Base-by-base conservation (phyloP, 257 asterid genomes). In the Forsythia viridissima region DNA sequence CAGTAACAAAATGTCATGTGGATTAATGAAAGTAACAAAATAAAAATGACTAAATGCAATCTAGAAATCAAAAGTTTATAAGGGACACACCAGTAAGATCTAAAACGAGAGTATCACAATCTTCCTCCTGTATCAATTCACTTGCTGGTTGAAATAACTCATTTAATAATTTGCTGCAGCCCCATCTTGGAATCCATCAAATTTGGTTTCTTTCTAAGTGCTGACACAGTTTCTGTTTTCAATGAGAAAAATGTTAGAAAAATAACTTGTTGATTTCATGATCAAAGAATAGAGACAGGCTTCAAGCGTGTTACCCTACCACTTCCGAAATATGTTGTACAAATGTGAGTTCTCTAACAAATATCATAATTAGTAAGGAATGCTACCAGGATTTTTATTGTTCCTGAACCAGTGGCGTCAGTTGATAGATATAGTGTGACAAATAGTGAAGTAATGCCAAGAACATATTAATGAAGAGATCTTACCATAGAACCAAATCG, bases 401-500 rank as follows among this genome's bases (percentile, higher is more conserved):
- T 39, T 39, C 41, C 41, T 5, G 41, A 39, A 39, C 41, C 39
- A 69, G 63, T 57, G 24, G 21, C n/a, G 3, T 55, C 24, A 55
- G 21, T 55, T 55, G 57, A 55, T 55, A 55, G 21, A 55, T 55
- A 46, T 24, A 8, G 4, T 2, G 15, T 4, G 30, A 38, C 43
- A 39, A 82, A 61, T 24, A 73, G 0, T 44, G 30, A 72, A 63
- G 79, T 67, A 65, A 82, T 76, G 78, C 74, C 71, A 78, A 18
- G 34, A 57, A 44, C 73, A 46, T 34, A 66, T 21, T 1, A 55
- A 18, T 48, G 34, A 55, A 51, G 12, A 57, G 34, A 63, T 84
- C 87, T 82, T 81, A 94, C 96, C 97, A 92, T 87, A 65, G 97
- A 93, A 85, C 97, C 96, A 61, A 93, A 90, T 77, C 85, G 87